phyloP scores from a whole-genome alignment of 176 grass and related monocot genomes.

The Saccharum spontaneum region DNA sequence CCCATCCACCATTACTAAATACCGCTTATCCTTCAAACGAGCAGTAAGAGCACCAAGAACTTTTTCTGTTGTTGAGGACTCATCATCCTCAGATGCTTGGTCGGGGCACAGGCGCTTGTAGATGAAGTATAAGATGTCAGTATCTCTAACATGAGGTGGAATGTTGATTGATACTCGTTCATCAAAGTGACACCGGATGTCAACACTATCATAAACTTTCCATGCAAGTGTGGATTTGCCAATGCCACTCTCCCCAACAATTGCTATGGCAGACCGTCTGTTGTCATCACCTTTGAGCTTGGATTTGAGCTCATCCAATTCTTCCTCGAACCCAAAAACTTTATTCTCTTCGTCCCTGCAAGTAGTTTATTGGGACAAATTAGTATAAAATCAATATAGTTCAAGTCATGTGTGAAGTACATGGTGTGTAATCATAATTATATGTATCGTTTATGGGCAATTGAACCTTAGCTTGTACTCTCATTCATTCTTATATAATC shows the following conservation, averaged over 20 bases:
- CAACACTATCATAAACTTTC: neutral
- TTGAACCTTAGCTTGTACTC: too few relatives aligned
- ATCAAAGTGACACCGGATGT: neutral
- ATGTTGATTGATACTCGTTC: neutral
- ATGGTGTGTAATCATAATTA: too few relatives aligned
- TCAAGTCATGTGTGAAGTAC: too few relatives aligned
- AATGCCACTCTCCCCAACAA: slow-evolving; percentile 5
- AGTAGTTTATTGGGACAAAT: too few relatives aligned
- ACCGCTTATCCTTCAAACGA: neutral
- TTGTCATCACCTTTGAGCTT: neutral
- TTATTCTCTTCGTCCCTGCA: too few relatives aligned
- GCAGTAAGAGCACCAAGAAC: neutral
- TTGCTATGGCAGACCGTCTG: neutral
- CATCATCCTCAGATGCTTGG: neutral
- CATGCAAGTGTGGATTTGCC: neutral
- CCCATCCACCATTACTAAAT: slow-evolving; percentile 38
- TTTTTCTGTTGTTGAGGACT: neutral
- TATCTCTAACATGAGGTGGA: neutral
- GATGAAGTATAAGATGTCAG: neutral
- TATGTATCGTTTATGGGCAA: too few relatives aligned
- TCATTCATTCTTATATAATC: too few relatives aligned
- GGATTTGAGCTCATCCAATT: too few relatives aligned
- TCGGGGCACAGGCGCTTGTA: neutral
- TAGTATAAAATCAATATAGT: too few relatives aligned
- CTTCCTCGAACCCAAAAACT: too few relatives aligned